Evolutionary conservation across 2,329 filamentous ascomycete species (phyloP).

Genomic region (Leptographium lundbergii): DNA sequence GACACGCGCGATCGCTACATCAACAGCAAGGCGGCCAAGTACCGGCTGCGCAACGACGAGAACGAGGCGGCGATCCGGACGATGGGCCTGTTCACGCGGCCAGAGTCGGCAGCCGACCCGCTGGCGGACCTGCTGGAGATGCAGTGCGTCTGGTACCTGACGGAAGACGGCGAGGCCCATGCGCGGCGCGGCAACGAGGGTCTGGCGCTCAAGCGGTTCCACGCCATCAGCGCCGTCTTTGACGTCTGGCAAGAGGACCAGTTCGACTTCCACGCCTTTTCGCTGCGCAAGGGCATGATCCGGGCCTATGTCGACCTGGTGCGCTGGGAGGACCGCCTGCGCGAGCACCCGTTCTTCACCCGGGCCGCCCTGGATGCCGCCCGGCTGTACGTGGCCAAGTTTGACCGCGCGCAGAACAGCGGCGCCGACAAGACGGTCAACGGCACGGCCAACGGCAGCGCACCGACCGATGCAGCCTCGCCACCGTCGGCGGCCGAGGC

Average conservation of each 20-base stretch:
- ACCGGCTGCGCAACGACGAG: slow-evolving; percentile 85
- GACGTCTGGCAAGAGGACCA: slow-evolving; percentile 98
- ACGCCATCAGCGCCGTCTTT: slow-evolving; percentile 81
- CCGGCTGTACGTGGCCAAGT: slow-evolving; percentile 64
- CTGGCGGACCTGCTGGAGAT: slow-evolving; percentile 89
- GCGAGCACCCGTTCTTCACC: slow-evolving; percentile 87
- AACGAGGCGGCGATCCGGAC: slow-evolving; percentile 77
- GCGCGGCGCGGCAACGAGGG: slow-evolving; percentile 69
- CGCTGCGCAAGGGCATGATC: slow-evolving; percentile 90
- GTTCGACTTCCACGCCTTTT: slow-evolving; percentile 98
- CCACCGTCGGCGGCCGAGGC: slow-evolving; percentile 35
- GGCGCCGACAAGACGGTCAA: slow-evolving; percentile 42
- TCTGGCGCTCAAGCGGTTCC: slow-evolving; percentile 84
- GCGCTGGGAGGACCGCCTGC: slow-evolving; percentile 82
- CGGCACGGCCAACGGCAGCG: slow-evolving; percentile 28
- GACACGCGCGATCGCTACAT: slow-evolving; percentile 92
- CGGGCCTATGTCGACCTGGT: slow-evolving; percentile 93
- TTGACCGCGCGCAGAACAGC: slow-evolving; percentile 45
- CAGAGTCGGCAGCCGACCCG: slow-evolving; percentile 77
- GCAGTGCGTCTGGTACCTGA: slow-evolving; percentile 96
- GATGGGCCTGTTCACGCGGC: slow-evolving; percentile 87
- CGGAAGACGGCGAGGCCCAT: slow-evolving; percentile 87
- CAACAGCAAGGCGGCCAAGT: slow-evolving; percentile 96
- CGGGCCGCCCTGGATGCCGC: slow-evolving; percentile 73
- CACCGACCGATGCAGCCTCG: slow-evolving; percentile 18